Evolutionary conservation across 2,329 filamentous ascomycete species (phyloP).

Genomic region (Talaromyces sp.): DNA sequence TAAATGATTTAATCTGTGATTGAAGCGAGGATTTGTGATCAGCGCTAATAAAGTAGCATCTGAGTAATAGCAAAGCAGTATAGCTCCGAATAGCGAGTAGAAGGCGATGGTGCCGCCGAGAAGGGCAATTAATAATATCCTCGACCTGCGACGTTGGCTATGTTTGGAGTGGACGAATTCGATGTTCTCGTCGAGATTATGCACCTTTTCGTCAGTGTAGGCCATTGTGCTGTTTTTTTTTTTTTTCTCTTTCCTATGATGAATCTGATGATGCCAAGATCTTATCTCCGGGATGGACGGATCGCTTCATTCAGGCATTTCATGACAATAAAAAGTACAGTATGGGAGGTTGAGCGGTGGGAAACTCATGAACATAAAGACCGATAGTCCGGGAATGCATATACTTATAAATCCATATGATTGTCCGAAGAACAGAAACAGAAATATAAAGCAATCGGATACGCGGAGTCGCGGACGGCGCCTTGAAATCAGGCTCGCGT

Average conservation of each 20-base stretch:
- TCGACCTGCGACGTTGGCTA: neutral
- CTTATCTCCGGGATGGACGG: neutral
- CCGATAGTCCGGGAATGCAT: neutral
- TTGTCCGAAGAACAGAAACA: neutral
- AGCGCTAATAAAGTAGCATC: constrained; percentile 4
- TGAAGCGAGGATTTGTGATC: constrained; percentile 14
- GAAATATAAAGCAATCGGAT: neutral
- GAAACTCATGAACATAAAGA: neutral
- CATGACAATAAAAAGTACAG: neutral
- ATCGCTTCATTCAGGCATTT: neutral
- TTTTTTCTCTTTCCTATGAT: neutral
- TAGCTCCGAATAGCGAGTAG: neutral
- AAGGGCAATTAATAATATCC: neutral
- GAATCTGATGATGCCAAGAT: neutral
- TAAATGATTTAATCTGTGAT: constrained; percentile 18
- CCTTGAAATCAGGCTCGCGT: neutral
- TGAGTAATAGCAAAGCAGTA: constrained; percentile 4
- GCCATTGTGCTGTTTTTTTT: too few species aligned
- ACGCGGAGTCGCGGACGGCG: too few species aligned
- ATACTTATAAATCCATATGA: neutral
- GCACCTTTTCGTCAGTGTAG: too few species aligned
- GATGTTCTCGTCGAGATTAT: neutral
- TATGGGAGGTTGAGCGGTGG: too few species aligned
- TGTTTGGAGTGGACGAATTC: neutral
- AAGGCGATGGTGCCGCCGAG: constrained; percentile 4